phyloP scores from a whole-genome alignment of 202 grass and related monocot genomes.

The Saccharum hybrid region DNA sequence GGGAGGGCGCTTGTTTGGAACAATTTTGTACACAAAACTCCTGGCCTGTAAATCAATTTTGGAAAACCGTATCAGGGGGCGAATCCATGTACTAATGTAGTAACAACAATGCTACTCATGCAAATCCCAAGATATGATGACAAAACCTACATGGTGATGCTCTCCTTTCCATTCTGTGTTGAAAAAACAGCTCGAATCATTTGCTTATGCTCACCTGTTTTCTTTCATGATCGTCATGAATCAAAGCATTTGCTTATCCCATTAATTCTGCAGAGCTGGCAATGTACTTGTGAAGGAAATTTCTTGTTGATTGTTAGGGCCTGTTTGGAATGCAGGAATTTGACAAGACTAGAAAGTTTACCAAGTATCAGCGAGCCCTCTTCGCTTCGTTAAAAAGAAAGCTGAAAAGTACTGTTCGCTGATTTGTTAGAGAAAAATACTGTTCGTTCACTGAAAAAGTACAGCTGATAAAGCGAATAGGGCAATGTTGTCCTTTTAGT shows the following conservation, averaged over 20 bases:
- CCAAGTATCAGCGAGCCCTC: too few species aligned
- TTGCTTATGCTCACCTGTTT: not conserved
- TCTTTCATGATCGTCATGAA: not conserved
- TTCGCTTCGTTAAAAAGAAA: too few species aligned
- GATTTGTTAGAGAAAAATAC: too few species aligned
- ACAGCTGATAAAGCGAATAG: too few species aligned
- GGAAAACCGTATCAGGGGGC: not conserved
- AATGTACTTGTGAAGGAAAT: not conserved
- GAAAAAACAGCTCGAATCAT: not conserved
- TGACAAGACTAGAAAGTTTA: too few species aligned
- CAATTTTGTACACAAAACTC: slow-evolving; percentile 1
- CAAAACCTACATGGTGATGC: not conserved
- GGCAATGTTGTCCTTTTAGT: too few species aligned
- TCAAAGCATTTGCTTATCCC: not conserved
- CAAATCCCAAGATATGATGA: not conserved
- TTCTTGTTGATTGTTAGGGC: not conserved
- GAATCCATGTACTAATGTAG: not conserved
- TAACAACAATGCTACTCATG: too few species aligned
- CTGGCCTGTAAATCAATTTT: not conserved
- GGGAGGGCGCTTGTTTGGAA: not conserved
- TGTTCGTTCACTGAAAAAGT: too few species aligned
- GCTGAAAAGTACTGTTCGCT: too few species aligned
- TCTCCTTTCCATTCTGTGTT: not conserved
- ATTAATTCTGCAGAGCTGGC: too few species aligned
- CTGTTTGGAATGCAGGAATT: too few species aligned